These are phyloP conservation scores for Allantophomopsis lycopodina DNA, from an alignment of 2,329 filamentous ascomycete genomes.

Conservation along the genomic window DNA sequence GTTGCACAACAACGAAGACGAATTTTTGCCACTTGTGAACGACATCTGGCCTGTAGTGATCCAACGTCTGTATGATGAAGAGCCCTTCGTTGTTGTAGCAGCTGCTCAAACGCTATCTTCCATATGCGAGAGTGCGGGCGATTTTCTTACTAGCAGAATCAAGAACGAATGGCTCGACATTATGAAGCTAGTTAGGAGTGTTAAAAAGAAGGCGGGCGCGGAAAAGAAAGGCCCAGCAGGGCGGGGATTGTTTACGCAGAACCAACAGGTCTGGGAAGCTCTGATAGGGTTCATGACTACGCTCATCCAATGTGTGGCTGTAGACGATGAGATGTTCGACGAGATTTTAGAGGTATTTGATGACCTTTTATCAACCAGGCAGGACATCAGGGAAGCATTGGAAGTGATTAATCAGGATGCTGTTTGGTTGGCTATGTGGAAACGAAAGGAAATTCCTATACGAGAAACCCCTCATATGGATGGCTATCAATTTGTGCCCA, in stretches of 20 bases:
- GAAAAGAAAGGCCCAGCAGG: slow-evolving; percentile 18
- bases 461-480: slow-evolving; percentile 26
- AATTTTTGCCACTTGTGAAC: slow-evolving; percentile 81
- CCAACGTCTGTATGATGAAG: slow-evolving; percentile 49
- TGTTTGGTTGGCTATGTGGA: slow-evolving; percentile 55
- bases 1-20: slow-evolving; percentile 63
- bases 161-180: slow-evolving; percentile 56
- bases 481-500: slow-evolving; percentile 19
- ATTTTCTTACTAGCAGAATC: slow-evolving; percentile 68
- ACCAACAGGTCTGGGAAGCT: slow-evolving; percentile 50
- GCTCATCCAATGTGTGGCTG: slow-evolving; percentile 45
- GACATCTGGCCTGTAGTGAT: slow-evolving; percentile 78
- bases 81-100: slow-evolving; percentile 55
- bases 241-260: slow-evolving; percentile 45
- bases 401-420: slow-evolving; percentile 58
- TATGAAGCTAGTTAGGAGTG: slow-evolving; percentile 32
- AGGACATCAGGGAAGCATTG: slow-evolving; percentile 39
- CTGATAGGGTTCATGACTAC: slow-evolving; percentile 42
- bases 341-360: slow-evolving; percentile 51
- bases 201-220: slow-evolving; percentile 25
- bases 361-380: slow-evolving; percentile 28
- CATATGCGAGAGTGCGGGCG: slow-evolving; percentile 60
- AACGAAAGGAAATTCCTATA: slow-evolving; percentile 25
- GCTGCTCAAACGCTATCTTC: slow-evolving; percentile 55
- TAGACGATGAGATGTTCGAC: slow-evolving; percentile 61